A percentile compares a stretch with the other conserved stretches of the same genome.
Evolutionary conservation across 768 basidiomycete genomes (phyloP).

Genomic region (Amanita muscaria): DNA sequence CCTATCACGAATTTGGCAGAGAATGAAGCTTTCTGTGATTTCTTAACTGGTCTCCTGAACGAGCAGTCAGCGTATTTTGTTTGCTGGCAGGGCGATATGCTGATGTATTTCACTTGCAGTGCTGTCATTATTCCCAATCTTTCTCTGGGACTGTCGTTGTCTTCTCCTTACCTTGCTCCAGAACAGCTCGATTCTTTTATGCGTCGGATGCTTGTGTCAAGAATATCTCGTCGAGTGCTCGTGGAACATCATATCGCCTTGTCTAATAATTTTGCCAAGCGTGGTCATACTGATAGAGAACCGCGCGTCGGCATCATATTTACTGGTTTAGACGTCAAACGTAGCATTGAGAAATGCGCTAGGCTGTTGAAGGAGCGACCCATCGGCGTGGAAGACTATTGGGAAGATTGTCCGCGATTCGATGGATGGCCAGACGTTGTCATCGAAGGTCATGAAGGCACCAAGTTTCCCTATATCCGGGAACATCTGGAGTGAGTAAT

Average conservation of each 20-base stretch:
- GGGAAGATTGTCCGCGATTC: constrained; percentile 17
- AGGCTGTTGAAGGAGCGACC: constrained; percentile 44
- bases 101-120: constrained; percentile 27
- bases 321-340: constrained; percentile 61
- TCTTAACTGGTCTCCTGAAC: constrained; percentile 52
- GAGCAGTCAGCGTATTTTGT: constrained; percentile 55
- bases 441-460: constrained; percentile 64
- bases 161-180: constrained; percentile 69
- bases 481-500: constrained; percentile 73
- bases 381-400: constrained; percentile 32
- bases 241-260: constrained; percentile 86
- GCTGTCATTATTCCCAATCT: constrained; percentile 74
- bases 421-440: constrained; percentile 52
- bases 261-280: constrained; percentile 44
- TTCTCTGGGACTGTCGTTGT: constrained; percentile 76
- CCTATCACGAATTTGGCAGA: constrained; percentile 62
- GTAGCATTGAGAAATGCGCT: constrained; percentile 63
- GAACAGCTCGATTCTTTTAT: constrained; percentile 81
- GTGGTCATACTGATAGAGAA: constrained; percentile 29
- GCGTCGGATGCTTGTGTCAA: constrained; percentile 84
- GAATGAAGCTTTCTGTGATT: constrained; percentile 72
- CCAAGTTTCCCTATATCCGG: constrained; percentile 73
- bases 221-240: constrained; percentile 83
- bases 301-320: constrained; percentile 81
- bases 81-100: no score